phyloP scores from a whole-genome alignment of 1,284 basidiomycete species.

The Microbotryum violaceum region DNA sequence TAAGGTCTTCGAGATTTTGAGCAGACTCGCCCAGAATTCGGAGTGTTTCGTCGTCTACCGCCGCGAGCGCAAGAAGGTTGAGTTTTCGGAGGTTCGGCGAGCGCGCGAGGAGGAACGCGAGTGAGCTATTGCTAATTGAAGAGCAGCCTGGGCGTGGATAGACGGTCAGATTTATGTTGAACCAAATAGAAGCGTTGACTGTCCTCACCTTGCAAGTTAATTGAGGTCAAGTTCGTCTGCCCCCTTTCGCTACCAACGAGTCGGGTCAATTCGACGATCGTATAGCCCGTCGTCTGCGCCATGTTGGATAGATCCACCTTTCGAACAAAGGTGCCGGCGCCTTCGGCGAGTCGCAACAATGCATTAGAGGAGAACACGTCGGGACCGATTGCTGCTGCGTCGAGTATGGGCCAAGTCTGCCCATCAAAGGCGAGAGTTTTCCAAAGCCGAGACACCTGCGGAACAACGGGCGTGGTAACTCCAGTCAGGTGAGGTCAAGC shows the following conservation, averaged over 20 bases:
- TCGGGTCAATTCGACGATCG: conserved; percentile 52
- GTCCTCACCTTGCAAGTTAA: conserved; percentile 5
- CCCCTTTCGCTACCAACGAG: background rate
- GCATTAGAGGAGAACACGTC: conserved; percentile 43
- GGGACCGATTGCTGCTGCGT: conserved; percentile 53
- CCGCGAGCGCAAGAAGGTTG: conserved; percentile 58
- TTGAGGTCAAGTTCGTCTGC: no score
- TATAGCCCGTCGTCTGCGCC: conserved; percentile 33
- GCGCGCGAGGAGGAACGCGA: conserved; percentile 62
- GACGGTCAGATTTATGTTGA: no score
- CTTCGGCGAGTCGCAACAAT: conserved; percentile 42
- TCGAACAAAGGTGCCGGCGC: conserved; percentile 61
- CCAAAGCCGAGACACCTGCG: conserved; percentile 75
- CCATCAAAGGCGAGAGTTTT: conserved; percentile 71
- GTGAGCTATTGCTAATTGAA: conserved; percentile 54
- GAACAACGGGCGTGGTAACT: background rate
- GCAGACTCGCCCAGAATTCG: conserved; percentile 56
- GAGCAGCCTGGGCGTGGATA: conserved; percentile 54
- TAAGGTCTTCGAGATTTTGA: conserved; percentile 53
- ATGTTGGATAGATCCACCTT: conserved; percentile 58
- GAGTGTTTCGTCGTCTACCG: conserved; percentile 65
- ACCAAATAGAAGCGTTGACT: background rate
- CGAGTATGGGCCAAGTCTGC: conserved; percentile 66
- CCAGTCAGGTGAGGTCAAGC: no score
- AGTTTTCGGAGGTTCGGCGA: conserved; percentile 57